A percentile compares a stretch with the other conserved stretches of the same genome.
Conservation (phyloP, 2,329 filamentous ascomycete species). For the Aureobasidium melanogenum region DNA sequence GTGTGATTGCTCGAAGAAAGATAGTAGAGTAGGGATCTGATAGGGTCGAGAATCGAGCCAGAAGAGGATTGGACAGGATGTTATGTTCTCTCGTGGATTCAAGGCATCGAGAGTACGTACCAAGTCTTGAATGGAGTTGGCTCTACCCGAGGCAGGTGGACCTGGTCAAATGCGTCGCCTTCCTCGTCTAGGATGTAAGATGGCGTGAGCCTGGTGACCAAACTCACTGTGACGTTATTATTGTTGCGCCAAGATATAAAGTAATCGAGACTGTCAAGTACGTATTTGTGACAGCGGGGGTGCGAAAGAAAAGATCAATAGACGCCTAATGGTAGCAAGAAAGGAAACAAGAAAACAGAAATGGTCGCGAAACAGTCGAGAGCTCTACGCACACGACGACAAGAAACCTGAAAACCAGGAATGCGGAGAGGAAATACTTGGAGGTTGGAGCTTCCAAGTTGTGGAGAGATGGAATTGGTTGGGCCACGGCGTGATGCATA, state of each 20-base stretch:
- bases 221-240: slow-evolving; percentile 1
- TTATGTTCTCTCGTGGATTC: not conserved
- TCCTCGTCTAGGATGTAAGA: not conserved
- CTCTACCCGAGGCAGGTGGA: not conserved
- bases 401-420: slow-evolving; percentile 3
- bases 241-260: not conserved
- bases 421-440: not conserved
- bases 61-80: not conserved
- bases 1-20: not conserved
- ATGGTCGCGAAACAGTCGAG: not conserved
- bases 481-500: slow-evolving; percentile 9
- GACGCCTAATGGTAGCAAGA: not conserved
- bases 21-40: not conserved
- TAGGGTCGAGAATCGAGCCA: not conserved
- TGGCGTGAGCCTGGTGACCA: slow-evolving; percentile 9
- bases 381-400: not conserved
- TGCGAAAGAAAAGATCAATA: not conserved
- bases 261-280: not conserved
- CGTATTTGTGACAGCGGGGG: not conserved
- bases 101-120: not conserved
- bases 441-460: slow-evolving; percentile 1
- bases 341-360: not conserved
- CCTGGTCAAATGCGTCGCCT: slow-evolving; percentile 6
- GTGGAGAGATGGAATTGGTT: slow-evolving; percentile 1
- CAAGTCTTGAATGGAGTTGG: not conserved